phyloP scores from a whole-genome alignment of 2,329 filamentous ascomycete genomes.

The Cadophora sp. region DNA sequence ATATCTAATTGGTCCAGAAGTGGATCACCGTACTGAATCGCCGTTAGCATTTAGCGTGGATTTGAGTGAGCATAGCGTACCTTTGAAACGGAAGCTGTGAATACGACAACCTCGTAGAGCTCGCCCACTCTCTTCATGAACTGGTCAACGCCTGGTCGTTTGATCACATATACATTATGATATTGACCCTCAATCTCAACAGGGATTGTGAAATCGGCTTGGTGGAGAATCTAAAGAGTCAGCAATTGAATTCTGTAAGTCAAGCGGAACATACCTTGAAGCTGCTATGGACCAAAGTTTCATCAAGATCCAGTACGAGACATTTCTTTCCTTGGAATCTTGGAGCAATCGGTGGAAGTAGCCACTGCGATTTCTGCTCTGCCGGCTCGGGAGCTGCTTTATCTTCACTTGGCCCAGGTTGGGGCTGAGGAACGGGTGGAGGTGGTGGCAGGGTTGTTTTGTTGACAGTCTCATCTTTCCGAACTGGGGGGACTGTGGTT shows the following conservation, averaged over 20 bases:
- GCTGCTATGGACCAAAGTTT: conserved; percentile 97
- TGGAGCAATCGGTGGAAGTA: conserved; percentile 82
- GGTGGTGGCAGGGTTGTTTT: conserved; percentile 37
- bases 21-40: conserved; percentile 85
- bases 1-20: conserved; percentile 96
- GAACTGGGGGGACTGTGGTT: conserved; percentile 30
- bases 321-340: conserved; percentile 90
- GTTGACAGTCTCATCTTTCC: conserved; percentile 35
- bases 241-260: neutral
- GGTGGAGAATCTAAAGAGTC: conserved; percentile 79
- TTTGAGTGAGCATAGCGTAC: conserved; percentile 53
- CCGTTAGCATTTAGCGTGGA: conserved; percentile 26
- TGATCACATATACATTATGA: conserved; percentile 99
- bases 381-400: conserved; percentile 34
- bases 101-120: conserved; percentile 97
- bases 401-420: conserved; percentile 33
- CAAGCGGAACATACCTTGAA: conserved; percentile 77
- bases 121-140: conserved; percentile 99
- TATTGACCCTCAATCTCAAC: conserved; percentile 99
- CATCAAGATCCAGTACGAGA: conserved; percentile 91
- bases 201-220: conserved; percentile 98
- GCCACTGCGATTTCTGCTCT: conserved; percentile 47
- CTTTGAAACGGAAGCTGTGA: conserved; percentile 98
- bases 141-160: conserved; percentile 95
- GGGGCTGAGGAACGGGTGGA: conserved; percentile 37